Evolutionary conservation across 768 basidiomycete genomes (phyloP), one percentile per base, ranked within the genome.

Genomic region (Infundibulicybe gibba): DNA sequence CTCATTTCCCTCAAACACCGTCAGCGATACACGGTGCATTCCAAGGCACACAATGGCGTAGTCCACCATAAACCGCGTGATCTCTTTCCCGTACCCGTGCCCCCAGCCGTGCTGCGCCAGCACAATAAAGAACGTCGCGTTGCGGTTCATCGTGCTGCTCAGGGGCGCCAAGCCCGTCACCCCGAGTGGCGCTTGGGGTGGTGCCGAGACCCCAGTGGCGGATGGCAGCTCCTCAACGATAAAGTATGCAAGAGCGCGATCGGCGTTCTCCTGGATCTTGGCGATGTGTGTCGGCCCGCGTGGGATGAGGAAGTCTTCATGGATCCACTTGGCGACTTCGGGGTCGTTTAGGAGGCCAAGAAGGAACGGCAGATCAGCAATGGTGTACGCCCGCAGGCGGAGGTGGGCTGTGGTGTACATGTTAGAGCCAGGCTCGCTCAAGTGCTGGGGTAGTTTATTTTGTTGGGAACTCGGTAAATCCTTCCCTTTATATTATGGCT

Each of bases 21-120:
- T 48, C 40, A 67, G 47, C 6, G 59, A 61, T 2, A 68, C 49
- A n/a, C 67, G 54, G 50, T 66, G 63, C 14, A 46, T 31, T 16
- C 39, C 54, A 11, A 53, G 45, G 41, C 51, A 47, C 31, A 48
- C 44, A 37, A 54, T 55, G 11, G 51, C 44, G 41, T 57, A 53
- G 32, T 51, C 51, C 5, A 57, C 48, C 15, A 55, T 38, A 32
- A 53, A 57, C 20, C 47, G 37, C 10, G 41, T 45, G 6, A 53
- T 49, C 41, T 57, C 54, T 14, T 42, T 40, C 6, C 51, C 56
- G 39, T 44, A 44, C 16, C 43, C 43, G 14, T 44, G 13, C 25
- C 33, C 33, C 43, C 43, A 44, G 25, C 17, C 13, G 13, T 19
- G 17, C 11, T n/a, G 21, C 14, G 43, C 32, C 44, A 59, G 40